Conservation (phyloP, 1,284 basidiomycete genomes). For the Serendipita sp. region DNA sequence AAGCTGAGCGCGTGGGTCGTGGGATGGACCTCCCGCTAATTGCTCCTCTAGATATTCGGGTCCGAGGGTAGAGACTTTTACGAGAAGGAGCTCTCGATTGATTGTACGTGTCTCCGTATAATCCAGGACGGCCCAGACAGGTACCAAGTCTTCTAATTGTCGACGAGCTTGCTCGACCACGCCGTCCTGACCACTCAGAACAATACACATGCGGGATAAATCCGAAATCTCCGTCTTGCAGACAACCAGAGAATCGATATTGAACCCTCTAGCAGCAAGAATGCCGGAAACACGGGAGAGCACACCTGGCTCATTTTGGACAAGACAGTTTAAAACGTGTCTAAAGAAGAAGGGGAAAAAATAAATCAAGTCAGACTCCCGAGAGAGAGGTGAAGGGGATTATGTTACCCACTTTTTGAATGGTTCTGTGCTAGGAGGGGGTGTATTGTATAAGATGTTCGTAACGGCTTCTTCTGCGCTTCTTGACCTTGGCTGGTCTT, state of each 20-base stretch:
- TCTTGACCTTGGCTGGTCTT: constrained; percentile 58
- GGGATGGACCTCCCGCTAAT: constrained; percentile 67
- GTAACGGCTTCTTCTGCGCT: constrained; percentile 89
- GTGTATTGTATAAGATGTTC: constrained; percentile 92
- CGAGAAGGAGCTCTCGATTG: constrained; percentile 75
- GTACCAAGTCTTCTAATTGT: constrained; percentile 88
- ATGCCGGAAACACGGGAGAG: constrained; percentile 96
- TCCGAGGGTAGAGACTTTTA: constrained; percentile 90
- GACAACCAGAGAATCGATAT: constrained; percentile 97
- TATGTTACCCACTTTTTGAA: constrained; percentile 67
- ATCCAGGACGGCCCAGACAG: constrained; percentile 94
- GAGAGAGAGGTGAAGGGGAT: neutral
- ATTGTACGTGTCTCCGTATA: constrained; percentile 86
- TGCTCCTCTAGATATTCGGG: constrained; percentile 94
- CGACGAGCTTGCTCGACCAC: constrained; percentile 93
- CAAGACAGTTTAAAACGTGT: constrained; percentile 94
- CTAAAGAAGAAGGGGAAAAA: constrained; percentile 26
- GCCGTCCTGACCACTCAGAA: constrained; percentile 90
- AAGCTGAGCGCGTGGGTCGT: constrained; percentile 38
- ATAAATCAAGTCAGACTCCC: neutral
- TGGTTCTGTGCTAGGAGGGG: constrained; percentile 81
- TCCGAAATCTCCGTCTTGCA: constrained; percentile 97
- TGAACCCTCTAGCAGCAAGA: constrained; percentile 93
- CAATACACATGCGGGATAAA: constrained; percentile 96
- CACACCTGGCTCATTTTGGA: constrained; percentile 98